Percentiles rank a stretch among this genome's conserved stretches.
These are phyloP conservation scores for Blumeriella jaapii DNA, from an alignment of 2,329 filamentous ascomycete genomes.

Conservation along the genomic window DNA sequence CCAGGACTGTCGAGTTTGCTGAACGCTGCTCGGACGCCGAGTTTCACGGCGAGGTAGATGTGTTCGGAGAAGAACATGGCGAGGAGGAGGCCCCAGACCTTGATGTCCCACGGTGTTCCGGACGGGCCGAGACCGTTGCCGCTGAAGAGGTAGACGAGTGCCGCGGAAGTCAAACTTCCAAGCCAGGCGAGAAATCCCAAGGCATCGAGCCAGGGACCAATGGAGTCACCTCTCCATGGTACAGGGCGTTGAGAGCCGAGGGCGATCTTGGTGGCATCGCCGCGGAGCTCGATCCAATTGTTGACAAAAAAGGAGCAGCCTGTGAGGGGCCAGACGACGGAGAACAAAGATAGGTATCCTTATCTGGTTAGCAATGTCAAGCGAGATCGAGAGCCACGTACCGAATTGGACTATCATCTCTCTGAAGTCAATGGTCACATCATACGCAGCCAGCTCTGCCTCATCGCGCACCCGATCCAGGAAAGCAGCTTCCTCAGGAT, in stretches of 20 bases:
- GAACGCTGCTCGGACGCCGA: constrained; percentile 61
- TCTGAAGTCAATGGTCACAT: constrained; percentile 80
- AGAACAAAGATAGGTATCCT: constrained; percentile 85
- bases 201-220: constrained; percentile 82
- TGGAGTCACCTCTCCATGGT: constrained; percentile 83
- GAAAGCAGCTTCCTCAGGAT: constrained; percentile 68
- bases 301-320: constrained; percentile 82
- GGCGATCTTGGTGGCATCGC: constrained; percentile 90
- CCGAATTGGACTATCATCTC: constrained; percentile 84
- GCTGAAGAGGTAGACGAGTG: constrained; percentile 82
- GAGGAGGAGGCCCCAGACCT: constrained; percentile 69
- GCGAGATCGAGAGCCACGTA: constrained; percentile 24
- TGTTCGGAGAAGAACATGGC: constrained; percentile 82
- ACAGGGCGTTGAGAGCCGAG: constrained; percentile 80
- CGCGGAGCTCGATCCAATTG: constrained; percentile 91
- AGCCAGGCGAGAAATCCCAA: constrained; percentile 89
- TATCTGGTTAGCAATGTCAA: constrained; percentile 26
- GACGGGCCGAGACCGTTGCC: constrained; percentile 52
- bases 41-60: constrained; percentile 69
- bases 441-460: constrained; percentile 70
- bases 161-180: constrained; percentile 76
- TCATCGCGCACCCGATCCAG: constrained; percentile 72
- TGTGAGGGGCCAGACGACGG: constrained; percentile 89
- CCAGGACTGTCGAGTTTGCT: constrained; percentile 76
- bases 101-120: constrained; percentile 58